Evolutionary conservation across 345 rosid genomes (phyloP).

Genomic region (Eutrema yunnanense): DNA sequence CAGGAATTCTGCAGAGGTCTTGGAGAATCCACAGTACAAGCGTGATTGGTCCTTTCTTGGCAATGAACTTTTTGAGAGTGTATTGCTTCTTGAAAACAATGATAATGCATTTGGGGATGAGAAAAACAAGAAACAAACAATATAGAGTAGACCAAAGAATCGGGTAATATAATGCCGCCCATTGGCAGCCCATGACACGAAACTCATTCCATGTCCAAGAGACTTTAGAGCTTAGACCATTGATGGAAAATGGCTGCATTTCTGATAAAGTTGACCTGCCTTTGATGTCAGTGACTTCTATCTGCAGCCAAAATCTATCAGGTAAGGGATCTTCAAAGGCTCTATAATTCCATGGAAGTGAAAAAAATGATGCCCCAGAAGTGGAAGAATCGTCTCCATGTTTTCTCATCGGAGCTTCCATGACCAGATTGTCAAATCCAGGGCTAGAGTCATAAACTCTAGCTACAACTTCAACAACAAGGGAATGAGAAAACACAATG

Average conservation of each 20-base stretch:
- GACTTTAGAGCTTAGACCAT: constrained; percentile 52
- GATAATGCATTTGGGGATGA: constrained; percentile 53
- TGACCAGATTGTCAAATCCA: constrained; percentile 49
- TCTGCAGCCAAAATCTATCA: constrained; percentile 81
- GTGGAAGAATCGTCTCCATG: constrained; percentile 34
- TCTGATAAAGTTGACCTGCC: constrained; percentile 57
- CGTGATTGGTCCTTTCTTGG: constrained; percentile 42
- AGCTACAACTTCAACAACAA: constrained; percentile 58
- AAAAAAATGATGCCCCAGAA: constrained; percentile 62
- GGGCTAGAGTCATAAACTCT: constrained; percentile 65
- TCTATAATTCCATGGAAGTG: constrained; percentile 78
- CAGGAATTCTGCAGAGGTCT: constrained; percentile 60
- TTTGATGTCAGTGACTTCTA: constrained; percentile 55
- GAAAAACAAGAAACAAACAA: constrained; percentile 40
- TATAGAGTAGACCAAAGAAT: constrained; percentile 51
- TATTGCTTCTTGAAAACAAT: constrained; percentile 45
- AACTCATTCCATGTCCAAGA: constrained; percentile 97
- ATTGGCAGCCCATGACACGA: constrained; percentile 78
- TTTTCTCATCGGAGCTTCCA: constrained; percentile 75
- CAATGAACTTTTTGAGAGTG: constrained; percentile 43
- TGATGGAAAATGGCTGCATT: constrained; percentile 70
- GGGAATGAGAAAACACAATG: constrained; percentile 70
- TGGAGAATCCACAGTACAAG: constrained; percentile 57
- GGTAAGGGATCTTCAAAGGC: constrained; percentile 92
- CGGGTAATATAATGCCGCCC: constrained; percentile 70